A percentile compares a stretch with the other conserved stretches of the same genome.
These are phyloP conservation scores for Cytospora mali DNA, from an alignment of 2,329 filamentous ascomycete species.

Conservation along the genomic window DNA sequence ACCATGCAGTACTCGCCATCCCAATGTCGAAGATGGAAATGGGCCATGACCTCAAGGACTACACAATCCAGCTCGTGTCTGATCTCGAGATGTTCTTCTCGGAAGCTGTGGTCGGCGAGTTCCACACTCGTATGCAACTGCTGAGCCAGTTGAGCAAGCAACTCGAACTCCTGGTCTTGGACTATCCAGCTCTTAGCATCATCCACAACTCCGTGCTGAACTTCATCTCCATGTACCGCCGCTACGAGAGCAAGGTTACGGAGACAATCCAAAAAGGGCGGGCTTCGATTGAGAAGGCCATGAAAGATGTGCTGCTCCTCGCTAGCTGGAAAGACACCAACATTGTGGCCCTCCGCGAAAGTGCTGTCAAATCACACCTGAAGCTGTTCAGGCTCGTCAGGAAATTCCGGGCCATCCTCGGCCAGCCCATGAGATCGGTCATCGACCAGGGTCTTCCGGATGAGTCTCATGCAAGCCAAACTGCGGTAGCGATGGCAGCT, in stretches of 20 bases:
- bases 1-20: conserved; percentile 81
- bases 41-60: conserved; percentile 60
- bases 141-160: conserved; percentile 68
- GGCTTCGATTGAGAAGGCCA: conserved; percentile 78
- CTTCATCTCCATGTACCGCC: conserved; percentile 73
- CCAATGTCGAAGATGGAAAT: conserved; percentile 67
- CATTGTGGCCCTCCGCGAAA: conserved; percentile 84
- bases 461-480: conserved; percentile 36
- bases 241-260: conserved; percentile 68
- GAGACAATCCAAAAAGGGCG: conserved; percentile 71
- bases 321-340: conserved; percentile 99
- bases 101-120: conserved; percentile 81
- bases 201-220: conserved; percentile 71
- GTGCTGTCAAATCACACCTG: conserved; percentile 84
- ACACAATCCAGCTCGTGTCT: conserved; percentile 70
- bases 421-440: conserved; percentile 72
- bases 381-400: conserved; percentile 90
- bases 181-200: conserved; percentile 59
- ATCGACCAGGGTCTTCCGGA: conserved; percentile 63
- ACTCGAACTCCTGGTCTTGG: conserved; percentile 60
- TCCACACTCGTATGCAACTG: conserved; percentile 69
- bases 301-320: conserved; percentile 89
- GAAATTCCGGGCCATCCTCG: conserved; percentile 82
- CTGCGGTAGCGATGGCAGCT: neutral
- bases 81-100: conserved; percentile 80